A percentile compares a stretch with the other conserved stretches of the same genome.
phyloP scores from a whole-genome alignment of 768 basidiomycete species.

The Arthromyces matolae region DNA sequence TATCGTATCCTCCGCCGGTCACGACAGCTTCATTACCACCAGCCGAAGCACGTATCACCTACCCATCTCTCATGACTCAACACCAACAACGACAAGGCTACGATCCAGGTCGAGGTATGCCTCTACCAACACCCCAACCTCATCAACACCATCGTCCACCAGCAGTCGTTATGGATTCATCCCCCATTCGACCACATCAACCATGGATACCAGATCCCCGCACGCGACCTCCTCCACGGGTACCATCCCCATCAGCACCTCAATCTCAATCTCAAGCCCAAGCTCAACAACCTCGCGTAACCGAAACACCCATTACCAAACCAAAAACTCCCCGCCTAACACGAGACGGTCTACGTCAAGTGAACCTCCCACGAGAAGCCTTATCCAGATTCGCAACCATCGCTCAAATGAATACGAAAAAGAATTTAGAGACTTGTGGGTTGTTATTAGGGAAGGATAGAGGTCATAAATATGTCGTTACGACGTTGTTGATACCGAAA shows the following conservation, averaged over 20 bases:
- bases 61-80: slow-evolving; percentile 73
- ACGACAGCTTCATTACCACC: slow-evolving; percentile 74
- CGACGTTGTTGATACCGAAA: slow-evolving; percentile 82
- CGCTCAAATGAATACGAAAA: slow-evolving; percentile 72
- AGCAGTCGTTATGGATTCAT: no score
- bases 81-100: slow-evolving; percentile 81
- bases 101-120: slow-evolving; percentile 56
- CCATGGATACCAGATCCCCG: no score
- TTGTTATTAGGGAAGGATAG: slow-evolving; percentile 74
- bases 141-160: no score
- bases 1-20: slow-evolving; percentile 50
- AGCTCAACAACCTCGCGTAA: slow-evolving; percentile 13
- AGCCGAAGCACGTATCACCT: slow-evolving; percentile 45
- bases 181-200: no score
- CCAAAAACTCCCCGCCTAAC: slow-evolving; percentile 9
- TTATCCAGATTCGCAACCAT: slow-evolving; percentile 75
- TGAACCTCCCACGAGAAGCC: slow-evolving; percentile 68
- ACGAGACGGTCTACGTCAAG: slow-evolving; percentile 43
- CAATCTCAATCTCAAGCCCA: slow-evolving; percentile 22
- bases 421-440: slow-evolving; percentile 85
- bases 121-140: no score
- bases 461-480: slow-evolving; percentile 41
- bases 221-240: no score
- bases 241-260: neutral
- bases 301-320: neutral